Percentiles rank a stretch among this genome's conserved stretches.
These are phyloP conservation scores for Gossypioides kirkii DNA, from an alignment of 345 rosid genomes.

Conservation along the genomic window DNA sequence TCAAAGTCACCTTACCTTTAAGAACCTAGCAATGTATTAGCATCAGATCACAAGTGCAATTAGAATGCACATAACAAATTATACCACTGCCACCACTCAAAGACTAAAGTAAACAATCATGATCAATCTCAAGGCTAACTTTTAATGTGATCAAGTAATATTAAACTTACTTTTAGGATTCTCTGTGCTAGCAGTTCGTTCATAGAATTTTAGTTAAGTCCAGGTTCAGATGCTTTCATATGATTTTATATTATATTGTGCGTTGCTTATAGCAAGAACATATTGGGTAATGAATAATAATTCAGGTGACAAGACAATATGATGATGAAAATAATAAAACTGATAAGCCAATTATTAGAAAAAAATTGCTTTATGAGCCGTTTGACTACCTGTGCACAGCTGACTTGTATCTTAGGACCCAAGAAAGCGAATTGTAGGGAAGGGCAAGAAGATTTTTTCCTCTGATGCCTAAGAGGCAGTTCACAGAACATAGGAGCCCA, in stretches of 20 bases:
- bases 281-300: background rate
- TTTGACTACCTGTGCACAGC: conserved; percentile 44
- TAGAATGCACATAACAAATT: background rate
- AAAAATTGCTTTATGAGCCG: background rate
- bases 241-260: background rate
- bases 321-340: background rate
- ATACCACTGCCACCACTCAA: background rate
- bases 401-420: conserved; percentile 52
- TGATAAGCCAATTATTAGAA: background rate
- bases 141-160: background rate
- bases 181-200: background rate
- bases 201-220: background rate
- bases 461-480: conserved; percentile 61
- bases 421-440: conserved; percentile 52
- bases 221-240: conserved; percentile 9
- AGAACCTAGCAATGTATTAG: too few species aligned
- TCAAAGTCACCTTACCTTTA: too few species aligned
- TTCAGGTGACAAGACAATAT: background rate
- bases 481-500: conserved; percentile 76
- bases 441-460: conserved; percentile 45
- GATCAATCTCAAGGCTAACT: background rate
- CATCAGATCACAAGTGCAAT: background rate
- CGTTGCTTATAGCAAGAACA: background rate
- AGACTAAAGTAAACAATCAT: background rate
- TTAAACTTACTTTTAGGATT: background rate